These are phyloP conservation scores for Chrysopogon serrulatus DNA, from an alignment of 176 grass and related monocot genomes.

Conservation along the genomic window DNA sequence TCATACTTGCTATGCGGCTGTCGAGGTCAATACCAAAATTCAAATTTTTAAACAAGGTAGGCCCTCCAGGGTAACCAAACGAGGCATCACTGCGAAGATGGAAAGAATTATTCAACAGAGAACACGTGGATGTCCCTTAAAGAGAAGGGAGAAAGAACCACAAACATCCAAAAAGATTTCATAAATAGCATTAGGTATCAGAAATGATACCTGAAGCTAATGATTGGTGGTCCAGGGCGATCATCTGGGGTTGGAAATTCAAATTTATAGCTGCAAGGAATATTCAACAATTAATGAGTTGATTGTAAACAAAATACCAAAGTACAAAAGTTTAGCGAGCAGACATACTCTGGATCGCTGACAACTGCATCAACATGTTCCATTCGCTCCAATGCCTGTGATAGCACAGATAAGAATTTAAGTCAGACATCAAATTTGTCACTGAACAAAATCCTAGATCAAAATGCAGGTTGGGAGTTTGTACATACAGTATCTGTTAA, in stretches of 20 bases:
- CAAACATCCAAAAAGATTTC: conserved; percentile 18
- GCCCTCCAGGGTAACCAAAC: conserved; percentile 96
- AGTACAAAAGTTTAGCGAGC: conserved; percentile 16
- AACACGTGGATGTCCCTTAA: neutral
- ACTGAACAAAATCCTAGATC: neutral
- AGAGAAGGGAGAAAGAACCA: neutral
- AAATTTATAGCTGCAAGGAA: conserved; percentile 87
- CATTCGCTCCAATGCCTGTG: conserved; percentile 84
- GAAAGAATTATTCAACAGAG: neutral
- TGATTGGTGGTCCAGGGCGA: conserved; percentile 86
- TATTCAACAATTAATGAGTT: conserved; percentile 21
- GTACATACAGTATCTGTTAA: neutral
- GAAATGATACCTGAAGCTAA: conserved; percentile 89
- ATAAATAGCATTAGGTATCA: conserved; percentile 3
- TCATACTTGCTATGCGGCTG: conserved; percentile 93
- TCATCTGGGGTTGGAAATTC: conserved; percentile 97
- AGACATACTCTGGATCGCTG: conserved; percentile 93
- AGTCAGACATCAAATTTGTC: neutral
- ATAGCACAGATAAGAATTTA: conserved; percentile 14
- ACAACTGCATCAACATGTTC: conserved; percentile 85
- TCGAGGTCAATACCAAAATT: conserved; percentile 98
- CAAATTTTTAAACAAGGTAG: conserved; percentile 93
- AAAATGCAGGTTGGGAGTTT: neutral
- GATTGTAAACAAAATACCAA: conserved; percentile 20
- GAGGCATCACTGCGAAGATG: conserved; percentile 74